Evolutionary conservation across 768 basidiomycete species (phyloP).

Genomic region (Mycena polygramma): DNA sequence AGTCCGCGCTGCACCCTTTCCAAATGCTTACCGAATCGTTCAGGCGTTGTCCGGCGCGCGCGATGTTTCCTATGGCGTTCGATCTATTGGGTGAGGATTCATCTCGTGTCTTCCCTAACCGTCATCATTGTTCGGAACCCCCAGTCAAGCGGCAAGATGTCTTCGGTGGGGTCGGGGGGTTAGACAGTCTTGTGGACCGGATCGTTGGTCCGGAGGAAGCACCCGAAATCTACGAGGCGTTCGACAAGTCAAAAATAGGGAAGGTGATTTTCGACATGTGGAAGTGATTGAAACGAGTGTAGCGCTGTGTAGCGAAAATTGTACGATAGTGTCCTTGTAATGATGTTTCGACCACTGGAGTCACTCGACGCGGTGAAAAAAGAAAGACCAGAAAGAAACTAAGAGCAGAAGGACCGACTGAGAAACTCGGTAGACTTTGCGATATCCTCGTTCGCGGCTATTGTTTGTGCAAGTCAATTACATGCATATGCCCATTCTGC

Average conservation of each 20-base stretch:
- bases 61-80: slow-evolving; percentile 80
- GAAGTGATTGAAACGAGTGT: slow-evolving; percentile 51
- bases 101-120: not conserved
- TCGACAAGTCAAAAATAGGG: slow-evolving; percentile 80
- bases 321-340: not conserved
- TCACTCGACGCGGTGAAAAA: no score
- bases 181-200: slow-evolving; percentile 74
- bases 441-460: no score
- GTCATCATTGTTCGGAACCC: not conserved
- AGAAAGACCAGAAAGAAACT: no score
- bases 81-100: slow-evolving; percentile 65
- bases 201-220: slow-evolving; percentile 74
- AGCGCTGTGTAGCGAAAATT: not conserved
- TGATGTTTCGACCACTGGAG: no score
- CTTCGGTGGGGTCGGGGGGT: slow-evolving; percentile 77
- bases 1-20: no score
- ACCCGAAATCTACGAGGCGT: slow-evolving; percentile 69
- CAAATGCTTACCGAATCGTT: not conserved
- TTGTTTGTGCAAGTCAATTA: no score
- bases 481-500: no score
- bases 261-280: slow-evolving; percentile 86
- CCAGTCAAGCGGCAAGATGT: slow-evolving; percentile 77
- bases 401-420: no score
- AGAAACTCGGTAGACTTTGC: no score
- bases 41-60: slow-evolving; percentile 78